These are phyloP conservation scores for Smallanthus sonchifolius DNA, from an alignment of 129 eudicot species.

Conservation along the genomic window DNA sequence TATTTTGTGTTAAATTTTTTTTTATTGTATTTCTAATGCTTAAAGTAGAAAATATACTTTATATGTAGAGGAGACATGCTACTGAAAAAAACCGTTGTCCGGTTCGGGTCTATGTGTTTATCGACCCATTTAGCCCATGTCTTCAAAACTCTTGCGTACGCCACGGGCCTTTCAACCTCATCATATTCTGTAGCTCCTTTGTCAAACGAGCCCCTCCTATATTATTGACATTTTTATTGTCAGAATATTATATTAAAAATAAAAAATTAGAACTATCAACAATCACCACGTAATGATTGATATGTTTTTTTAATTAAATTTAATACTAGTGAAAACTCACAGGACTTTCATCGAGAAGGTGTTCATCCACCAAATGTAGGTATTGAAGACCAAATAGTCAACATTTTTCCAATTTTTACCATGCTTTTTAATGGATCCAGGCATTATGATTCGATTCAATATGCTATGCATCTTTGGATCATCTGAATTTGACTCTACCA, in stretches of 20 bases:
- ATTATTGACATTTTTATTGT: background rate
- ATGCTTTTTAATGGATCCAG: constrained; percentile 79
- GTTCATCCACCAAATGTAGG: constrained; percentile 99
- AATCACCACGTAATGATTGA: background rate
- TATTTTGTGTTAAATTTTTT: background rate
- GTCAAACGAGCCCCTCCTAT: constrained; percentile 82
- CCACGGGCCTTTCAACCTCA: constrained; percentile 73
- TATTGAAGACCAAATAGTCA: constrained; percentile 82
- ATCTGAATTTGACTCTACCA: constrained; percentile 97
- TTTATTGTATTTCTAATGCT: background rate
- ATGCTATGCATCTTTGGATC: constrained; percentile 89
- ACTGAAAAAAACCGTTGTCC: constrained; percentile 67
- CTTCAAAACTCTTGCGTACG: constrained; percentile 67
- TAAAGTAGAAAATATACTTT: constrained; percentile 51
- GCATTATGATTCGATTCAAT: constrained; percentile 81
- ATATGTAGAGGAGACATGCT: constrained; percentile 99
- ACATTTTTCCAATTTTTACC: constrained; percentile 81
- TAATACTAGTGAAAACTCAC: constrained; percentile 42
- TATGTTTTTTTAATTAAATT: background rate
- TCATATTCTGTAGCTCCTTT: constrained; percentile 87
- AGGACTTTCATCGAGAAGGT: constrained; percentile 77
- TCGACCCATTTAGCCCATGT: constrained; percentile 96
- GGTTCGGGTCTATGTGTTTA: constrained; percentile 59
- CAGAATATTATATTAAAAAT: background rate
- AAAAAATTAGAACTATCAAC: background rate